phyloP scores from a whole-genome alignment of 1,284 basidiomycete genomes.

The Sparassis latifolia region DNA sequence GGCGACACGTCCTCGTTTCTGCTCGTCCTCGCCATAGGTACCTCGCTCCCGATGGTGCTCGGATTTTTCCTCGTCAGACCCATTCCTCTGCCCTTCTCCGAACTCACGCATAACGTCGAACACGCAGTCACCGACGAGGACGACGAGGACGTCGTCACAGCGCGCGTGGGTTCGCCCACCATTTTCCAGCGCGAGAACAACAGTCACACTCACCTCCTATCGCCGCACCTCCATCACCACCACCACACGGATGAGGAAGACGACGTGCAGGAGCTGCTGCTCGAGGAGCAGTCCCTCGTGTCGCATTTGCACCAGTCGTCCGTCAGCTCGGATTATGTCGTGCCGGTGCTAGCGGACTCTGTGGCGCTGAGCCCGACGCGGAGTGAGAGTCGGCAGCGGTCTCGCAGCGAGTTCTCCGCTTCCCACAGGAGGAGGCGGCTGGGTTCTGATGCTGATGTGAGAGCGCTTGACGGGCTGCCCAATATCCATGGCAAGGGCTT shows the following conservation, averaged over 20 bases:
- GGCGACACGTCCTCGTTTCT: constrained; percentile 70
- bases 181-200: constrained; percentile 23
- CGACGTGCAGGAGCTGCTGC: constrained; percentile 6
- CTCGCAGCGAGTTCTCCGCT: constrained; percentile 15
- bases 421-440: constrained; percentile 8
- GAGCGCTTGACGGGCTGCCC: constrained; percentile 16
- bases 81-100: constrained; percentile 39
- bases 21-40: constrained; percentile 64
- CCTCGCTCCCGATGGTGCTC: constrained; percentile 60
- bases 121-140: constrained; percentile 8
- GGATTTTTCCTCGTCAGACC: constrained; percentile 59
- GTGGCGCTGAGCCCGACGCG: constrained; percentile 23
- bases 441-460: constrained; percentile 3
- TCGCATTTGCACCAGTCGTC: constrained; percentile 5
- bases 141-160: constrained; percentile 15
- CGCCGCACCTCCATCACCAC: constrained; percentile 8
- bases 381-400: constrained; percentile 15
- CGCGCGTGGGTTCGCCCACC: constrained; percentile 12
- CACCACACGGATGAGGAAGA: constrained; percentile 17
- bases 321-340: constrained; percentile 18
- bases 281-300: constrained; percentile 8
- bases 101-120: constrained; percentile 13
- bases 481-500: constrained; percentile 46
- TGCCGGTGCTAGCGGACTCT: constrained; percentile 14
- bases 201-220: constrained; percentile 23